These are phyloP conservation scores for Bryopsis sp. DNA, from an alignment of 139 green algal species.

Conservation along the genomic window DNA sequence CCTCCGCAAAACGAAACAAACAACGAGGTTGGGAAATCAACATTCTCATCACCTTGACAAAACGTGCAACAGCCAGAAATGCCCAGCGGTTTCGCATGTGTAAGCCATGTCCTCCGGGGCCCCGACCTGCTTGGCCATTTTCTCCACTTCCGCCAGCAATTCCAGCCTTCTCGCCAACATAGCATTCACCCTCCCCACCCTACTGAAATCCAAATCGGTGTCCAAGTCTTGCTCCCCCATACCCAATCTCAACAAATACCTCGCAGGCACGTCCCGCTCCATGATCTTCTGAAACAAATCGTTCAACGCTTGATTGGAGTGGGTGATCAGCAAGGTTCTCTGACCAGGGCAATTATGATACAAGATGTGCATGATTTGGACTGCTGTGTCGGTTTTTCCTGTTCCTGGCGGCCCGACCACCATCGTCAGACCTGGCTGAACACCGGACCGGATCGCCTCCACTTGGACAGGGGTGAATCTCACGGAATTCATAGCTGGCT, in stretches of 20 bases:
- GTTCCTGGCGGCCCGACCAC: conserved; percentile 93
- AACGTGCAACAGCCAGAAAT: conserved; percentile 98
- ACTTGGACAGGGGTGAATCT: conserved; percentile 89
- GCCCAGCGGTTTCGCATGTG: conserved; percentile 90
- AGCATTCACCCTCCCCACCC: conserved; percentile 84
- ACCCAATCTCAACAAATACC: conserved; percentile 90
- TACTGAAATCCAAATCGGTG: conserved; percentile 76
- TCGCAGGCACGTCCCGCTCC: conserved; percentile 57
- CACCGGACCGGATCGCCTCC: conserved; percentile 63
- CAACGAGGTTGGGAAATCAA: conserved; percentile 1
- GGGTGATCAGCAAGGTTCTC: conserved; percentile 91
- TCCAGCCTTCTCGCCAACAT: conserved; percentile 84
- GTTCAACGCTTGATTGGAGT: conserved; percentile 96
- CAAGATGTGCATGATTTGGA: conserved; percentile 83
- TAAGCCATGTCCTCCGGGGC: conserved; percentile 58
- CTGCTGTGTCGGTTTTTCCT: conserved; percentile 95
- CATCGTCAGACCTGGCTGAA: conserved; percentile 90
- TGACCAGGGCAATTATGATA: conserved; percentile 91
- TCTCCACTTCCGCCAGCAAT: conserved; percentile 69
- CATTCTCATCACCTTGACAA: conserved; percentile 38
- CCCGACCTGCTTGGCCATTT: not conserved
- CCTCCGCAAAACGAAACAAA: no score
- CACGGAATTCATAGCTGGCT: conserved; percentile 68
- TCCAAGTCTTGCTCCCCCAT: conserved; percentile 90
- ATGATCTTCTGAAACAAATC: conserved; percentile 93